Evolutionary conservation across 2,329 filamentous ascomycete genomes (phyloP).

Genomic region (Didymella keratinophila): DNA sequence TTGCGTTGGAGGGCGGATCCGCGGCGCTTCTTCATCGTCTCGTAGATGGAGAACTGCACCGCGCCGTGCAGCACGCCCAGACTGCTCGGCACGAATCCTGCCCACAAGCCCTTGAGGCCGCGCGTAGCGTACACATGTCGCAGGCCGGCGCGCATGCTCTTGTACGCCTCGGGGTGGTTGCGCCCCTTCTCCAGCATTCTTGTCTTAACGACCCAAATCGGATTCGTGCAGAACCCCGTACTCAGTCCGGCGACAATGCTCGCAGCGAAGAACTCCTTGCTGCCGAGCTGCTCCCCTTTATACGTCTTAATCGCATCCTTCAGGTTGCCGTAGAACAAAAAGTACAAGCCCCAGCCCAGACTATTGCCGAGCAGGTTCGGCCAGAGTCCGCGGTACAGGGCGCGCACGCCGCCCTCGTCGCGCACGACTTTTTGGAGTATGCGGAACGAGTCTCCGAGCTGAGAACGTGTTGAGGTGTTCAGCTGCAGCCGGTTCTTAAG

Average conservation of each 20-base stretch:
- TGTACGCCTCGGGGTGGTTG: constrained; percentile 78
- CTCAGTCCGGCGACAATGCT: constrained; percentile 72
- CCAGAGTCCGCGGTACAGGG: constrained; percentile 87
- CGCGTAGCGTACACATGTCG: constrained; percentile 72
- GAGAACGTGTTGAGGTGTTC: constrained; percentile 51
- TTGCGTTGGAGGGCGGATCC: constrained; percentile 46
- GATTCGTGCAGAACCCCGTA: constrained; percentile 87
- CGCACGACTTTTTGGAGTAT: constrained; percentile 61
- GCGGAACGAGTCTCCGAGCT: constrained; percentile 61
- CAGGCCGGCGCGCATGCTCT: constrained; percentile 76
- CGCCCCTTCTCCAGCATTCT: constrained; percentile 91
- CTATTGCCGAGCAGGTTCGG: constrained; percentile 93
- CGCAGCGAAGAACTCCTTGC: constrained; percentile 80
- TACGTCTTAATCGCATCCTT: constrained; percentile 61
- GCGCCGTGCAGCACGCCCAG: constrained; percentile 91
- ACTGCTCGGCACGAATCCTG: constrained; percentile 81
- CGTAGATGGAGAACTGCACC: constrained; percentile 95
- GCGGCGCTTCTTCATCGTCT: constrained; percentile 72
- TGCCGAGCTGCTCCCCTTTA: constrained; percentile 59
- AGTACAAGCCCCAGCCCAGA: constrained; percentile 90
- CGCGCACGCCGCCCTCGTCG: constrained; percentile 66
- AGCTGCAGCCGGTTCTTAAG: constrained; percentile 94
- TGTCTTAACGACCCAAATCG: constrained; percentile 98
- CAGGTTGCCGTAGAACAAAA: constrained; percentile 73
- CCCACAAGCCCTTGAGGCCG: constrained; percentile 83